These are phyloP conservation scores for Micractinium conductrix DNA, from an alignment of 139 green algal species.

Conservation along the genomic window DNA sequence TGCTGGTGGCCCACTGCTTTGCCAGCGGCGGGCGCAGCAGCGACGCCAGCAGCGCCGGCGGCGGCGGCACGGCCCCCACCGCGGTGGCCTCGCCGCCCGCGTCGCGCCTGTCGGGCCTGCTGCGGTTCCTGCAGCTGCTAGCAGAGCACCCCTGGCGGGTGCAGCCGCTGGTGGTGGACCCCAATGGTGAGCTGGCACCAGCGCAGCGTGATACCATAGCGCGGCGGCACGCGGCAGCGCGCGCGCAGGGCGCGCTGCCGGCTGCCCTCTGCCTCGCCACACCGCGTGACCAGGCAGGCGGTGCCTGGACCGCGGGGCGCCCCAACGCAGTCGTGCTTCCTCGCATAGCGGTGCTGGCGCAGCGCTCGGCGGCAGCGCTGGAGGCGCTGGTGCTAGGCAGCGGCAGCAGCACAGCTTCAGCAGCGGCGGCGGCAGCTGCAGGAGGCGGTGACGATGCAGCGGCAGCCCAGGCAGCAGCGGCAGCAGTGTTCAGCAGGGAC, in stretches of 20 bases:
- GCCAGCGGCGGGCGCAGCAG: neutral
- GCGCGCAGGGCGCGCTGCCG: constrained; percentile 22
- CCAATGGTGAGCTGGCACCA: constrained; percentile 47
- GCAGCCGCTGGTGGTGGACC: constrained; percentile 74
- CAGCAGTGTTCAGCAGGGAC: constrained; percentile 47
- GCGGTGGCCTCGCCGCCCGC: constrained; percentile 26
- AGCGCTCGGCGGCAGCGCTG: constrained; percentile 10
- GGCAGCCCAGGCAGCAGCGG: constrained; percentile 19
- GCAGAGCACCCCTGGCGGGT: constrained; percentile 64
- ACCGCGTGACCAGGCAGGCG: constrained; percentile 48
- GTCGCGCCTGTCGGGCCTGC: constrained; percentile 61
- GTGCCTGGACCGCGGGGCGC: constrained; percentile 34
- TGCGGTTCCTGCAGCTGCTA: constrained; percentile 79
- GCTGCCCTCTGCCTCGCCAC: constrained; percentile 64
- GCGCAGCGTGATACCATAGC: constrained; percentile 21
- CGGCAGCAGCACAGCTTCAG: neutral
- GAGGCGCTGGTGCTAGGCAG: constrained; percentile 23
- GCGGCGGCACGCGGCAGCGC: neutral
- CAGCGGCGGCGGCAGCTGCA: neutral
- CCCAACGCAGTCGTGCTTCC: constrained; percentile 31
- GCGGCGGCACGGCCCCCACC: neutral
- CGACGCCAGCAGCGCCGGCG: neutral
- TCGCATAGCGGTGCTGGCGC: constrained; percentile 43
- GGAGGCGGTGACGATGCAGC: neutral
- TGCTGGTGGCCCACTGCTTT: constrained; percentile 71